A percentile compares a stretch with the other conserved stretches of the same genome.
These are phyloP conservation scores for Draba incana DNA, from an alignment of 345 rosid species.

Conservation along the genomic window DNA sequence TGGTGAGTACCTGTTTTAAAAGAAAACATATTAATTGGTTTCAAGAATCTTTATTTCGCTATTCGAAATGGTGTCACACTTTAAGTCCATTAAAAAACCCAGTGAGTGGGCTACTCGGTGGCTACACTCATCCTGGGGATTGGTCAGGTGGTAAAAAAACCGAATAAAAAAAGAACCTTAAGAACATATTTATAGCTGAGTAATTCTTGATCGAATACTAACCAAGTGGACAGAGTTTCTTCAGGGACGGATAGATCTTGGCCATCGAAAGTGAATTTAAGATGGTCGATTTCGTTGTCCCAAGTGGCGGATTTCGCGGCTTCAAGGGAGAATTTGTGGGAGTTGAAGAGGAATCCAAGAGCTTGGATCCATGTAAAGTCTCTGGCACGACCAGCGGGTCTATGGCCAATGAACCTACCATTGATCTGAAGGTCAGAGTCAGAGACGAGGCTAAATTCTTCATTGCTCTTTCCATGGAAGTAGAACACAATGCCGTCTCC, in stretches of 20 bases:
- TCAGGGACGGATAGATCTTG: slow-evolving; percentile 51
- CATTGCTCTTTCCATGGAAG: slow-evolving; percentile 61
- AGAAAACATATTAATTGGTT: neutral
- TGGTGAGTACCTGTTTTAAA: slow-evolving; percentile 37
- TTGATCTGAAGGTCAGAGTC: slow-evolving; percentile 58
- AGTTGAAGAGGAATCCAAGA: slow-evolving; percentile 49
- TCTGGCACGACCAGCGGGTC: slow-evolving; percentile 49
- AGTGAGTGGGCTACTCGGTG: too few relatives aligned
- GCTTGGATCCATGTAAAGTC: slow-evolving; percentile 70
- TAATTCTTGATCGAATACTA: slow-evolving; percentile 28
- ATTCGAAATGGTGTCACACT: too few relatives aligned
- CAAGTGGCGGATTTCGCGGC: slow-evolving; percentile 56
- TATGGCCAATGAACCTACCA: slow-evolving; percentile 58
- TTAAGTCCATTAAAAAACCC: too few relatives aligned
- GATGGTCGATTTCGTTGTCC: slow-evolving; percentile 58
- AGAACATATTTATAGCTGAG: neutral
- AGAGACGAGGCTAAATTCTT: slow-evolving; percentile 58
- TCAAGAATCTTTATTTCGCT: slow-evolving; percentile 3
- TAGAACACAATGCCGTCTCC: slow-evolving; percentile 65
- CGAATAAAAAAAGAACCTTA: slow-evolving; percentile 1
- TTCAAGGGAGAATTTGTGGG: slow-evolving; percentile 62
- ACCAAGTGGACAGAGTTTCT: slow-evolving; percentile 58
- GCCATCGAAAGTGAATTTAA: slow-evolving; percentile 59
- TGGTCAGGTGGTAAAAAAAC: too few relatives aligned
- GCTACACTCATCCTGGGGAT: too few relatives aligned